These are phyloP conservation scores for Claviceps arundinis DNA, from an alignment of 2,329 filamentous ascomycete genomes.

Conservation along the genomic window DNA sequence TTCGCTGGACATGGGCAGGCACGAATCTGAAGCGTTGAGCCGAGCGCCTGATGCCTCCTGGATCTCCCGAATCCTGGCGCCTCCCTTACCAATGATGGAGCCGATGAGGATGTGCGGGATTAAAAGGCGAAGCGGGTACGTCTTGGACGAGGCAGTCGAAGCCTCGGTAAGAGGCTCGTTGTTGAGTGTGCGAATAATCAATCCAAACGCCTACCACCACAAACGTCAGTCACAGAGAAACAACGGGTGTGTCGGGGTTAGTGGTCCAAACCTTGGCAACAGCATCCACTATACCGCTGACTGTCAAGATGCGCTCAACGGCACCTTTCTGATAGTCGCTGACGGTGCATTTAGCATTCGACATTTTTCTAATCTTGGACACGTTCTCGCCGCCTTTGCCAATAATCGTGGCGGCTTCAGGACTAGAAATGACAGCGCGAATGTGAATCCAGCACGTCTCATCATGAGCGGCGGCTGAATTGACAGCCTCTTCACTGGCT, in stretches of 20 bases:
- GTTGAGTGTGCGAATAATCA: slow-evolving; percentile 96
- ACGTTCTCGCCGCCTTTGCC: slow-evolving; percentile 98
- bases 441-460: slow-evolving; percentile 96
- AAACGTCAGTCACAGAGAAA: slow-evolving; percentile 14
- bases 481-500: slow-evolving; percentile 17
- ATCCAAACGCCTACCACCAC: slow-evolving; percentile 64
- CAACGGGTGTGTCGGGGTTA: neutral
- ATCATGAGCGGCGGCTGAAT: slow-evolving; percentile 53
- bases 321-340: slow-evolving; percentile 96
- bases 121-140: slow-evolving; percentile 86
- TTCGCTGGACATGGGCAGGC: slow-evolving; percentile 87
- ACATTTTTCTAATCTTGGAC: slow-evolving; percentile 87
- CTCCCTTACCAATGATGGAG: slow-evolving; percentile 96
- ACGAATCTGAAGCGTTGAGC: slow-evolving; percentile 90
- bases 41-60: slow-evolving; percentile 95
- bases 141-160: slow-evolving; percentile 90
- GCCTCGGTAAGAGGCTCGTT: slow-evolving; percentile 83
- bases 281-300: slow-evolving; percentile 91
- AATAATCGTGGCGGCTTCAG: slow-evolving; percentile 93
- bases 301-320: slow-evolving; percentile 92
- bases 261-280: slow-evolving; percentile 66
- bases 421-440: slow-evolving; percentile 90
- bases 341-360: slow-evolving; percentile 95
- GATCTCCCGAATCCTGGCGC: slow-evolving; percentile 92
- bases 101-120: slow-evolving; percentile 96